phyloP scores from a whole-genome alignment of 495 filamentous ascomycete species.

The Barbatosphaeria neglecta region DNA sequence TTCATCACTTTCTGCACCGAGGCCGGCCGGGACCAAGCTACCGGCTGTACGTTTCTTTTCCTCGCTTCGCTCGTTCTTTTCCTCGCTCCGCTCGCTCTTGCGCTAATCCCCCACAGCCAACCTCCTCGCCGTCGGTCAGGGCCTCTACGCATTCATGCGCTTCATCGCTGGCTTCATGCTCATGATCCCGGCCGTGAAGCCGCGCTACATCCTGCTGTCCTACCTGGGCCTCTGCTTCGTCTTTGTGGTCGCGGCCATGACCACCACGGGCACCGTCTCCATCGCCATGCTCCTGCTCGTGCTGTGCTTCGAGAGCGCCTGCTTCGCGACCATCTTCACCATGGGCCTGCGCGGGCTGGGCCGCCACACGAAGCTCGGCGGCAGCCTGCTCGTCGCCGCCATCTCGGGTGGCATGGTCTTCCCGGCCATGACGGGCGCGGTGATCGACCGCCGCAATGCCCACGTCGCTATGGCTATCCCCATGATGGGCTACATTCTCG shows the following conservation, averaged over 20 bases:
- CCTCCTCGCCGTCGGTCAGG: slow-evolving; percentile 53
- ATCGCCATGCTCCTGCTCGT: slow-evolving; percentile 51
- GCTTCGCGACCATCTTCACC: slow-evolving; percentile 61
- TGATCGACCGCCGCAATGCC: slow-evolving; percentile 28
- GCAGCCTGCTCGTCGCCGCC: slow-evolving; percentile 48
- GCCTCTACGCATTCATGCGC: slow-evolving; percentile 52
- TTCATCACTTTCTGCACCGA: slow-evolving; percentile 28
- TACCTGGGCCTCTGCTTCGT: slow-evolving; percentile 42
- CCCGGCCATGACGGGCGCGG: slow-evolving; percentile 49
- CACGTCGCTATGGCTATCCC: slow-evolving; percentile 35
- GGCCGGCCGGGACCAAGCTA: slow-evolving; percentile 15
- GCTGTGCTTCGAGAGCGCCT: slow-evolving; percentile 55
- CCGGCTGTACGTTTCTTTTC: slow-evolving; percentile 4
- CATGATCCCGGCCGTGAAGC: slow-evolving; percentile 32
- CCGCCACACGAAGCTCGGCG: slow-evolving; percentile 55
- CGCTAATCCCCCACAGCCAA: slow-evolving; percentile 17
- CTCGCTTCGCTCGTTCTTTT: background rate
- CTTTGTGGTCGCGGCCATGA: slow-evolving; percentile 45
- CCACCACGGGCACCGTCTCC: slow-evolving; percentile 36
- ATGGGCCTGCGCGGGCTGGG: slow-evolving; percentile 57
- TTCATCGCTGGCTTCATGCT: slow-evolving; percentile 45
- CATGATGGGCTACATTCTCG: slow-evolving; percentile 31
- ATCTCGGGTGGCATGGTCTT: slow-evolving; percentile 55
- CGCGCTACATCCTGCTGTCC: slow-evolving; percentile 38
- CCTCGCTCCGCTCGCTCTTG: slow-evolving; percentile 12